Evolutionary conservation across 345 rosid species (phyloP), one percentile per base, ranked within the genome.

Genomic region (Orychophragmus violaceus): DNA sequence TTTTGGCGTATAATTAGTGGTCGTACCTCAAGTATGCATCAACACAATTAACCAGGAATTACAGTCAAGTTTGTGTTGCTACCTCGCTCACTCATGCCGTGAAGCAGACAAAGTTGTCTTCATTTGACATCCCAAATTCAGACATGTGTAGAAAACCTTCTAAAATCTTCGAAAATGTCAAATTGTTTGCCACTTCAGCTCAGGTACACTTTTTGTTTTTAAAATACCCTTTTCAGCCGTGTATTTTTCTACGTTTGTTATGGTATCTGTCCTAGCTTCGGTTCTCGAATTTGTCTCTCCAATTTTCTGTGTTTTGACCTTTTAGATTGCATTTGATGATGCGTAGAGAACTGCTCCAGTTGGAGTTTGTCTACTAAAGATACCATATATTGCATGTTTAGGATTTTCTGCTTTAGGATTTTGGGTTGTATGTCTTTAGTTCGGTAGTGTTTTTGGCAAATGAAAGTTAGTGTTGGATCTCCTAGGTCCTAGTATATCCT

Each of bases 161-260:
- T 5, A 9, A 39, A 8, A 4, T 66, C 41, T 50, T 59, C 49
- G 49, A 51, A 6, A 66, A 52, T 44, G 62, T 52, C 37, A 56
- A 66, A 17, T 66, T 53, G 42, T 61, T 74, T 41, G 72, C 77
- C 23, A 59, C 77, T 51, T 74, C 72, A 59, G 49, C 66, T 66
- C 77, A 66, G 77, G 77, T 74, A 59, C 51, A 25, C 37, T 33
- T n/a, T n/a, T n/a, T n/a, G n/a, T n/a, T n/a, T n/a, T n/a, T n/a
- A n/a, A n/a, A n/a, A n/a, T n/a, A n/a, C n/a, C n/a, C 18, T 16
- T 17, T 6, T 5, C 13, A 14, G n/a, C 27, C 17, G 1, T 37
- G 36, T 59, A 23, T 39, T 21, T 23, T 37, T 35, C 45, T 66
- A 35, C 11, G 27, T n/a, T 51, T 32, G 29, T 16, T 54, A 21